Percentiles rank a stretch among this genome's conserved stretches.
These are phyloP conservation scores for Colletotrichum viniferum DNA, from an alignment of 2,329 filamentous ascomycete genomes.

Conservation along the genomic window DNA sequence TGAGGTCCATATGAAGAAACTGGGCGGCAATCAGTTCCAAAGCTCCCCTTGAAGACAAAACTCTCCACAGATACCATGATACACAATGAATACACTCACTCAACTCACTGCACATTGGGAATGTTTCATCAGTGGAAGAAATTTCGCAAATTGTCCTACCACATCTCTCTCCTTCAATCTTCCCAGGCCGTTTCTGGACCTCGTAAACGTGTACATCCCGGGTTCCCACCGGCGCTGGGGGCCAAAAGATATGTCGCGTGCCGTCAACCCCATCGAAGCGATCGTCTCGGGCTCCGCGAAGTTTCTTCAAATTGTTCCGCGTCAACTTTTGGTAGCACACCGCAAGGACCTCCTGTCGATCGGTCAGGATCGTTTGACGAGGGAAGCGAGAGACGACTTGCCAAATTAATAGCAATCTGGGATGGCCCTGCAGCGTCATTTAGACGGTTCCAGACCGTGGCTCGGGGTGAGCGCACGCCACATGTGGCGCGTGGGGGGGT, in stretches of 20 bases:
- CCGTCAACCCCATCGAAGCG: background rate
- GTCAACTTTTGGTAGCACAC: background rate
- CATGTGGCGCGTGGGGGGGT: background rate
- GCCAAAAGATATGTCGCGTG: background rate
- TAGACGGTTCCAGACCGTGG: background rate
- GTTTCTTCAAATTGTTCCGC: background rate
- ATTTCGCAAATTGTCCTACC: background rate
- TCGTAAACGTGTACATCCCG: background rate
- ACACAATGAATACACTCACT: too few species aligned
- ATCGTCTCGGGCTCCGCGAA: background rate
- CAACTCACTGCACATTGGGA: background rate
- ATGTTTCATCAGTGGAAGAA: background rate
- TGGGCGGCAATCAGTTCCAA: too few species aligned
- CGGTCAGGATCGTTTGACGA: background rate
- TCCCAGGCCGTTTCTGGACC: background rate
- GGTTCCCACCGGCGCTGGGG: background rate
- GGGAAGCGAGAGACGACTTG: background rate
- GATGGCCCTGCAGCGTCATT: background rate
- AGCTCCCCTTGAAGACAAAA: too few species aligned
- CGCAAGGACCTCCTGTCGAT: background rate
- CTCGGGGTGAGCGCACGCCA: background rate
- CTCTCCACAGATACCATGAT: too few species aligned
- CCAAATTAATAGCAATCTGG: background rate
- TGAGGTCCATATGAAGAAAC: too few species aligned
- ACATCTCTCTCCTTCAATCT: background rate